A percentile compares a stretch with the other conserved stretches of the same genome.
phyloP scores from a whole-genome alignment of 345 rosid species.

The Bruguiera parviflora region DNA sequence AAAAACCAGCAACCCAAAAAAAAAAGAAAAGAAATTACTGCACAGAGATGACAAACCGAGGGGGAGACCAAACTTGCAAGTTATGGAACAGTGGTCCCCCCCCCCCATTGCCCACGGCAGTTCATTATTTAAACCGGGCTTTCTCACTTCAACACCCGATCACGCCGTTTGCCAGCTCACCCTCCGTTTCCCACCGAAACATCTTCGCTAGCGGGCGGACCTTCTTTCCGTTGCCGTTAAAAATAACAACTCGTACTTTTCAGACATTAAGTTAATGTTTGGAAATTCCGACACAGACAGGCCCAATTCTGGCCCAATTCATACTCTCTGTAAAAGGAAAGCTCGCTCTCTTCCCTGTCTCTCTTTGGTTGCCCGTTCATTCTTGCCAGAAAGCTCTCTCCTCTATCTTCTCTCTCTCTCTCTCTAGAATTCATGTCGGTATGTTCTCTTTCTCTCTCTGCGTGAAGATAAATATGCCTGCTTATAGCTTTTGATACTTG shows the following conservation, averaged over 20 bases:
- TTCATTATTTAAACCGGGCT: too few species aligned
- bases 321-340: background rate
- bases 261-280: background rate
- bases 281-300: background rate
- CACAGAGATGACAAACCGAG: too few species aligned
- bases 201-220: slow-evolving; percentile 17
- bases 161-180: slow-evolving; percentile 55
- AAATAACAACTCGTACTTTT: slow-evolving; percentile 9
- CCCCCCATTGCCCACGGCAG: too few species aligned
- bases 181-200: slow-evolving; percentile 9
- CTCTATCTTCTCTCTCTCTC: slow-evolving; percentile 10
- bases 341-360: background rate
- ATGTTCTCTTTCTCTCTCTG: slow-evolving; percentile 22
- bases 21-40: too few species aligned
- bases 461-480: background rate
- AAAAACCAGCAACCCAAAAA: too few species aligned
- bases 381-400: too few species aligned
- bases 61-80: background rate
- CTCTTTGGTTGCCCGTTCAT: background rate
- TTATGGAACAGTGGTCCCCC: too few species aligned
- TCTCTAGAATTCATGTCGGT: slow-evolving; percentile 58
- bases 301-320: slow-evolving; percentile 16
- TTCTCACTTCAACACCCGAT: background rate
- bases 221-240: slow-evolving; percentile 22
- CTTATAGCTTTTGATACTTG: slow-evolving; percentile 4